These are phyloP conservation scores for Syzygium syzygioides DNA, from an alignment of 441 rosid genomes.

Conservation along the genomic window DNA sequence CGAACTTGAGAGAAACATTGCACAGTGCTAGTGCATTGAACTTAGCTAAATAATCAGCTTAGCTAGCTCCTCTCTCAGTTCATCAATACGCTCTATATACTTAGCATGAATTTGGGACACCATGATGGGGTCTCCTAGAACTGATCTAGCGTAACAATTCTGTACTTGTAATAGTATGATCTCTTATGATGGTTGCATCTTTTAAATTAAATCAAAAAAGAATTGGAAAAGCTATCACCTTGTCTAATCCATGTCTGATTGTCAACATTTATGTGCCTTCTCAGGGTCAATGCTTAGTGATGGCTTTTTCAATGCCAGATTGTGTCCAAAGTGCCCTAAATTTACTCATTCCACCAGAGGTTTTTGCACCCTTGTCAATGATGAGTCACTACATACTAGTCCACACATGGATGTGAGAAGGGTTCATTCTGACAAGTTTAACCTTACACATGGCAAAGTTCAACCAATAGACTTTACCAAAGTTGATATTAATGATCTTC, in stretches of 20 bases:
- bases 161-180: background rate
- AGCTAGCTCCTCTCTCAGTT: background rate
- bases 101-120: background rate
- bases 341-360: background rate
- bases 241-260: background rate
- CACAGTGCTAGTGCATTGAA: background rate
- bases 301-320: background rate
- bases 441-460: background rate
- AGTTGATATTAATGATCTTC: constrained; percentile 51
- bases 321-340: background rate
- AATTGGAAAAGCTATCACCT: no score
- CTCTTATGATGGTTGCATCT: background rate
- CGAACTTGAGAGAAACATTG: background rate
- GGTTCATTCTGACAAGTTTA: background rate
- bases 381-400: background rate
- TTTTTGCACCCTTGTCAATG: background rate
- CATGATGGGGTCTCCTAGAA: background rate
- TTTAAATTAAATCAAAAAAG: no score
- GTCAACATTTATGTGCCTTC: background rate
- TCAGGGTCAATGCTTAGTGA: background rate
- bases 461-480: constrained; percentile 66
- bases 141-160: background rate
- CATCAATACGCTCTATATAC: background rate
- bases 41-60: background rate
- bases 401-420: background rate